Evolutionary conservation across 202 grass and related monocot species (phyloP), one percentile per base, ranked within the genome.

Genomic region (Zoysia matrella): DNA sequence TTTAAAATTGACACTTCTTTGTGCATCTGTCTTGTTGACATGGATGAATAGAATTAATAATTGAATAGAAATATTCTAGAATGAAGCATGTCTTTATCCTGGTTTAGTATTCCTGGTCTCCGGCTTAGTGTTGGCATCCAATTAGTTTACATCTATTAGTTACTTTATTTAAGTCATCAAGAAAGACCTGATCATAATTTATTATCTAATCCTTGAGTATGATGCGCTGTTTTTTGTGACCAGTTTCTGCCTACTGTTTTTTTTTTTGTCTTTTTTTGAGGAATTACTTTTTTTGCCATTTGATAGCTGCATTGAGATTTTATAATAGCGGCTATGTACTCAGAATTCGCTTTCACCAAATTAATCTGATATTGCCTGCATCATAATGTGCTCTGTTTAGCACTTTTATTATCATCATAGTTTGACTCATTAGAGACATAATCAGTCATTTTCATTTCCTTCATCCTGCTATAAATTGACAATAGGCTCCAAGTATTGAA

Each of bases 1-100:
- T 73, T 77, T 62, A 48, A 77, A 82, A 3, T 71, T 52, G 52
- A 67, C 60, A 81, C 72, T 60, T 36, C 30, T 36, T 36, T 36
- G 30, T 36, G 30, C 30, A 36, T 36, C 69, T 88, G 6, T 71
- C 51, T 70, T 52, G 68, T 58, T 69, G 39, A 48, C 47, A 73
- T 78, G 0, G 69, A 60, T 66, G 13, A 88, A 16, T 71, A 36
- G 30, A 36, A 36, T 36, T 76, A 54, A 66, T 62, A 50, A 49
- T 7, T 44, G 10, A 79, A 47, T 78, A 68, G 62, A 74, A 36
- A 30, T 9, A 22, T 18, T 68, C 4, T 60, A 58, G 43, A 49
- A 40, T 48, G 8, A 83, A 75, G 58, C 62, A 60, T 43, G 18
- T 76, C 45, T 50, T 56, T 40, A 63, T 39, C 22, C 8, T 40